Evolutionary conservation across 345 rosid genomes (phyloP).

Genomic region (Physaria fendleri): DNA sequence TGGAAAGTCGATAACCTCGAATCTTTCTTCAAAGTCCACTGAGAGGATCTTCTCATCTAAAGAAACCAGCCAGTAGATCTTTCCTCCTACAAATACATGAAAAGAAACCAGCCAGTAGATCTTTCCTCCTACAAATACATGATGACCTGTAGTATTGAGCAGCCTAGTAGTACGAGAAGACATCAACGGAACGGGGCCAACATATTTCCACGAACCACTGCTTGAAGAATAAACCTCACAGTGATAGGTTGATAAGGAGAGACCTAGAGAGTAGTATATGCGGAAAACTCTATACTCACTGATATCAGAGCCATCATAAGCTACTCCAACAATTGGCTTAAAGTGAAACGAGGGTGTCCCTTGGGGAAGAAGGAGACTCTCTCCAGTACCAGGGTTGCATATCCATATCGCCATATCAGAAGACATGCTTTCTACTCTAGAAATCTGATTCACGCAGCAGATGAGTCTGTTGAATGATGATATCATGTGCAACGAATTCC

Average conservation of each 20-base stretch:
- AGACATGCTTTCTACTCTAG: background rate
- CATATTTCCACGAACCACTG: constrained; percentile 27
- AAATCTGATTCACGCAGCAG: background rate
- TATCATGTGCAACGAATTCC: background rate
- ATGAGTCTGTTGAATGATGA: constrained; percentile 13
- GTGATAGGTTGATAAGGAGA: background rate
- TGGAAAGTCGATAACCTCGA: background rate
- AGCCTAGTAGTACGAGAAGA: background rate
- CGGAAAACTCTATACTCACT: constrained; percentile 30
- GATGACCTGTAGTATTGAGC: background rate
- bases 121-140: too few relatives aligned
- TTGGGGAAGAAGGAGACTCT: constrained; percentile 29
- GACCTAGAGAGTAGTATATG: constrained; percentile 8
- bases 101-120: too few relatives aligned
- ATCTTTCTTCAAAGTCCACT: constrained; percentile 12
- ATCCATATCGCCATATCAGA: constrained; percentile 29
- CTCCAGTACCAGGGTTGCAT: constrained; percentile 28
- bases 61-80: constrained; percentile 28
- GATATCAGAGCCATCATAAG: constrained; percentile 23
- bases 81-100: constrained; percentile 24
- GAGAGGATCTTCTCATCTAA: constrained; percentile 13
- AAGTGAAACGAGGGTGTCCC: constrained; percentile 16
- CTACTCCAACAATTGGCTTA: constrained; percentile 30
- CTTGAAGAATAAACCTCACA: constrained; percentile 36
- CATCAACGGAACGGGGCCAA: constrained; percentile 30